These are phyloP conservation scores for Citrus mangshanensis DNA, from an alignment of 345 rosid genomes.

Conservation along the genomic window DNA sequence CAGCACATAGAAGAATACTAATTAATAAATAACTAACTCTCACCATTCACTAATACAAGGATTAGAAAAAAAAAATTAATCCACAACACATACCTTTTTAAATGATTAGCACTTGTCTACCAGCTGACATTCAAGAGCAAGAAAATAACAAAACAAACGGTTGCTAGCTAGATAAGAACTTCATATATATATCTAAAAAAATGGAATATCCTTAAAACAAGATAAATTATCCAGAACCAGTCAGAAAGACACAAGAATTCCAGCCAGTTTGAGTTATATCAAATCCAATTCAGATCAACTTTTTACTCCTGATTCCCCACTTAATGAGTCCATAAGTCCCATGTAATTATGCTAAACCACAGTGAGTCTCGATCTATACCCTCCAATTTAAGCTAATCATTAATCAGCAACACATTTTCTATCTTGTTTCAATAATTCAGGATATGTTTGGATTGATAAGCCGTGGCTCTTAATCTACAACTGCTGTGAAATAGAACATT, in stretches of 20 bases:
- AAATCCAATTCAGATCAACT: neutral
- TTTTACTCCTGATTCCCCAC: neutral
- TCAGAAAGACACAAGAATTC: neutral
- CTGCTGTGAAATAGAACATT: no score
- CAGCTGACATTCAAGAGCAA: neutral
- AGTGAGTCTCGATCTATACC: neutral
- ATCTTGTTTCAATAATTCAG: neutral
- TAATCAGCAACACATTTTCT: neutral
- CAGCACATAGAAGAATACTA: conserved; percentile 9
- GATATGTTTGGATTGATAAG: neutral
- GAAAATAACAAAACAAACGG: neutral
- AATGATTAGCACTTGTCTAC: neutral
- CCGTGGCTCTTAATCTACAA: neutral
- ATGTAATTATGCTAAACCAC: neutral
- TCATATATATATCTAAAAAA: neutral
- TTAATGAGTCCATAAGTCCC: neutral
- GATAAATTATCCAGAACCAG: neutral
- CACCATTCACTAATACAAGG: neutral
- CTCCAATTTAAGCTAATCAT: no score
- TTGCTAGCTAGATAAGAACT: neutral
- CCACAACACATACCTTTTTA: neutral
- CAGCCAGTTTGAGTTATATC: neutral
- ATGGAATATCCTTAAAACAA: neutral
- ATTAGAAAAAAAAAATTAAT: neutral
- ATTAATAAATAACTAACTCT: neutral